These are phyloP conservation scores for Chaetomiaceae sp. DNA, from an alignment of 2,329 filamentous ascomycete species.

Conservation along the genomic window DNA sequence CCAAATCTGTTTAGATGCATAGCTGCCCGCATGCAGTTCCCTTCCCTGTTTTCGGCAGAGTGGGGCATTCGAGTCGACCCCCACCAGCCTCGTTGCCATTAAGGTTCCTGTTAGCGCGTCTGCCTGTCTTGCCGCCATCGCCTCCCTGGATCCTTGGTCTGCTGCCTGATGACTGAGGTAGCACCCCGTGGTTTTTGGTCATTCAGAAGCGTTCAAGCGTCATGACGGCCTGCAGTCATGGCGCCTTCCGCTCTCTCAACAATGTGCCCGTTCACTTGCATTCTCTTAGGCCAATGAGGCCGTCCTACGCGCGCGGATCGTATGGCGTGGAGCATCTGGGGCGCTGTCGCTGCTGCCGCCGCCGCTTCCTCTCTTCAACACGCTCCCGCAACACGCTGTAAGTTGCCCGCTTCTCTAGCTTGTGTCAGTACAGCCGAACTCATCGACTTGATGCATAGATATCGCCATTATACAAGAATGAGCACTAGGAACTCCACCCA, in stretches of 20 bases:
- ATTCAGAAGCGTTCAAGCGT: conserved; percentile 7
- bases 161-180: not conserved
- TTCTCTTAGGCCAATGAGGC: conserved; percentile 5
- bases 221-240: conserved; percentile 20
- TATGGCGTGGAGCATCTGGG: not conserved
- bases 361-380: not conserved
- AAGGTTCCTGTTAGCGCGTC: not conserved
- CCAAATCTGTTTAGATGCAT: no score
- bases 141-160: not conserved
- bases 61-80: not conserved
- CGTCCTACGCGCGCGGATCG: not conserved
- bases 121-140: conserved; percentile 8
- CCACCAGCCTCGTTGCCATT: not conserved
- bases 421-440: no score
- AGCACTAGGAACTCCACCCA: conserved; percentile 2
- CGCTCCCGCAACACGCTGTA: not conserved
- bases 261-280: not conserved
- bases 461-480: conserved; percentile 15
- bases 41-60: not conserved
- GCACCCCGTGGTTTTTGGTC: no score
- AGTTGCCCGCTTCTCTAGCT: not conserved
- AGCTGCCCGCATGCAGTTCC: no score
- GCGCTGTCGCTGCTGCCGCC: not conserved
- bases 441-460: not conserved
- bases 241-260: conserved; percentile 14